Percentiles rank a stretch among this genome's conserved stretches.
Evolutionary conservation across 345 rosid species (phyloP).

Genomic region (Salix suchowensis): DNA sequence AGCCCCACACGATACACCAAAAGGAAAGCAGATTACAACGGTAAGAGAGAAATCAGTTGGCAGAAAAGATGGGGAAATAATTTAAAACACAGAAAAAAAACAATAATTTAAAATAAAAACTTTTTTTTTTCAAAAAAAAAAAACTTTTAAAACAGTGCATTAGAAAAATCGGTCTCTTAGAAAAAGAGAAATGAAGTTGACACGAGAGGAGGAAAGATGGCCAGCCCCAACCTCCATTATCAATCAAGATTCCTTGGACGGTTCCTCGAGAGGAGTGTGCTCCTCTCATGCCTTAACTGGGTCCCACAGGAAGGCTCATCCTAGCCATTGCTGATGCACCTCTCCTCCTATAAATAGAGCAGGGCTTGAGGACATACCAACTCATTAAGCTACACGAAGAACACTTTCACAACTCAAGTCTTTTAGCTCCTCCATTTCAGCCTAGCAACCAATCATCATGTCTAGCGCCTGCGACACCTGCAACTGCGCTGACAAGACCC

Average conservation of each 20-base stretch:
- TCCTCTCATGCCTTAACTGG: conserved; percentile 26
- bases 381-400: conserved; percentile 7
- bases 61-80: too few species aligned
- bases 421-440: background rate
- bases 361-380: conserved; percentile 6
- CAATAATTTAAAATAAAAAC: too few species aligned
- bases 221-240: conserved; percentile 26
- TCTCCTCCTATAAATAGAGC: conserved; percentile 48
- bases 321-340: background rate
- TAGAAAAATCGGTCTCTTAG: background rate
- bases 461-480: conserved; percentile 69
- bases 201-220: conserved; percentile 55
- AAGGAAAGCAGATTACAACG: too few species aligned
- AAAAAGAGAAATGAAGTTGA: conserved; percentile 35
- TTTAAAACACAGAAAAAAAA: too few species aligned
- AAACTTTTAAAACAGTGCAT: too few species aligned
- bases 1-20: too few species aligned
- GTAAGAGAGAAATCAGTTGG: too few species aligned
- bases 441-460: conserved; percentile 41
- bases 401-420: background rate
- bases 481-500: conserved; percentile 72
- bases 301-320: too few species aligned
- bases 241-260: conserved; percentile 43
- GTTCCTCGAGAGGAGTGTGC: conserved; percentile 40
- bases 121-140: too few species aligned